Conservation (phyloP, 352 stramenopile species). For the Elongisporangium prolatum region DNA sequence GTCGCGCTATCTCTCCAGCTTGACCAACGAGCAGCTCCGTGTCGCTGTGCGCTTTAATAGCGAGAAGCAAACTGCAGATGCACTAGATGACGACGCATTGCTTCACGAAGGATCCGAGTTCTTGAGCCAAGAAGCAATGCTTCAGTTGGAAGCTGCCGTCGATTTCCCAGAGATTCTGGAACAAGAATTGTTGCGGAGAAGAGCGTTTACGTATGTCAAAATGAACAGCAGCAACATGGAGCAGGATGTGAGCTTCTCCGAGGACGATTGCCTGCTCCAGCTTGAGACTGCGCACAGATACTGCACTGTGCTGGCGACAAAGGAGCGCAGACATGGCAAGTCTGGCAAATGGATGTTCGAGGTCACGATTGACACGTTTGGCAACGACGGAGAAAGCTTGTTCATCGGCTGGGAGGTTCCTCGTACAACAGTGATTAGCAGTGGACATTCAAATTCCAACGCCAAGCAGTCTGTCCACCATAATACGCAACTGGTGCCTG, state of each 20-base stretch:
- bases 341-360: conserved; percentile 82
- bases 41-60: conserved; percentile 19
- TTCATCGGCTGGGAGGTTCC: conserved; percentile 78
- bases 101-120: conserved; percentile 1
- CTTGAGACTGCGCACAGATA: conserved; percentile 63
- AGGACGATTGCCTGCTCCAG: conserved; percentile 70
- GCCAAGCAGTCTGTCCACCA: neutral
- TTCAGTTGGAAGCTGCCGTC: conserved; percentile 23
- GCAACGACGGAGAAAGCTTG: conserved; percentile 60
- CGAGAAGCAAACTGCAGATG: neutral
- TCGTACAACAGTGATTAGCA: conserved; percentile 6
- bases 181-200: conserved; percentile 51
- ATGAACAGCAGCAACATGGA: conserved; percentile 59
- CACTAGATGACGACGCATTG: neutral
- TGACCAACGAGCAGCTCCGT: conserved; percentile 59
- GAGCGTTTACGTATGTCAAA: conserved; percentile 68
- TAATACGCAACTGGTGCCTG: conserved; percentile 33
- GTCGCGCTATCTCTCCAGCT: conserved; percentile 34
- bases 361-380: conserved; percentile 49
- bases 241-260: conserved; percentile 59
- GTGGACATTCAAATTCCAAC: neutral
- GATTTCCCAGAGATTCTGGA: conserved; percentile 53
- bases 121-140: neutral
- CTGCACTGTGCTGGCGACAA: conserved; percentile 67
- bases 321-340: conserved; percentile 60